These are phyloP conservation scores for Prinsepia uniflora DNA, from an alignment of 306 rosid species.

Conservation along the genomic window DNA sequence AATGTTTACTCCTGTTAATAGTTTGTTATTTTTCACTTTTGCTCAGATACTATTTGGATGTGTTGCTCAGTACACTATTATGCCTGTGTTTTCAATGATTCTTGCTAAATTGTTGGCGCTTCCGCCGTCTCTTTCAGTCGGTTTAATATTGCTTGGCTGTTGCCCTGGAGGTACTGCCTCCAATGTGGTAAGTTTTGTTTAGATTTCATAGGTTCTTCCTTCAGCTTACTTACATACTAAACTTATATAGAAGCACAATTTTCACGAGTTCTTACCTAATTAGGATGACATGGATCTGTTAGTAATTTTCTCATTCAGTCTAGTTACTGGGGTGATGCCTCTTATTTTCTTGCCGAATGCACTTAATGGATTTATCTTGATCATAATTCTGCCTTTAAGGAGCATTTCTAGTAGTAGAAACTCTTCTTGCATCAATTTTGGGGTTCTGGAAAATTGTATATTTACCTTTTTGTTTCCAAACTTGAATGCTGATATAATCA, in stretches of 20 bases:
- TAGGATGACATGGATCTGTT: not conserved
- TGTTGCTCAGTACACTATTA: slow-evolving; percentile 39
- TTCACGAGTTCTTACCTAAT: not conserved
- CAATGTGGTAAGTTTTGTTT: slow-evolving; percentile 40
- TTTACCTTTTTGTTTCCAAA: not conserved
- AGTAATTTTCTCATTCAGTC: not conserved
- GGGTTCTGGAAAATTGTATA: not conserved
- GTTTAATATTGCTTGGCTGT: slow-evolving; percentile 43
- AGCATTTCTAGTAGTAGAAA: not conserved
- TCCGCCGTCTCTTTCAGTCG: slow-evolving; percentile 37
- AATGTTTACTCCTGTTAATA: not conserved
- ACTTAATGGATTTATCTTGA: not conserved
- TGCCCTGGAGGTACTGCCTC: slow-evolving; percentile 53
- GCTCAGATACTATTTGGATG: slow-evolving; percentile 45
- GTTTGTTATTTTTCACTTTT: slow-evolving; percentile 7
- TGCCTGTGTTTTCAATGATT: slow-evolving; percentile 31
- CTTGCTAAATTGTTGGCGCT: slow-evolving; percentile 33
- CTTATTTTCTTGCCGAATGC: not conserved
- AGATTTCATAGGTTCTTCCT: not conserved
- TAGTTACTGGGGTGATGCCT: not conserved
- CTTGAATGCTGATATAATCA: not conserved
- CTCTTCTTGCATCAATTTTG: not conserved
- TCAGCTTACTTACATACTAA: not conserved
- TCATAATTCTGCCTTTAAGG: not conserved
- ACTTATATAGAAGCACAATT: not conserved